Percentiles rank a stretch among this genome's conserved stretches.
Evolutionary conservation across 306 rosid species (phyloP).

Genomic region (Vigna nakashimae): DNA sequence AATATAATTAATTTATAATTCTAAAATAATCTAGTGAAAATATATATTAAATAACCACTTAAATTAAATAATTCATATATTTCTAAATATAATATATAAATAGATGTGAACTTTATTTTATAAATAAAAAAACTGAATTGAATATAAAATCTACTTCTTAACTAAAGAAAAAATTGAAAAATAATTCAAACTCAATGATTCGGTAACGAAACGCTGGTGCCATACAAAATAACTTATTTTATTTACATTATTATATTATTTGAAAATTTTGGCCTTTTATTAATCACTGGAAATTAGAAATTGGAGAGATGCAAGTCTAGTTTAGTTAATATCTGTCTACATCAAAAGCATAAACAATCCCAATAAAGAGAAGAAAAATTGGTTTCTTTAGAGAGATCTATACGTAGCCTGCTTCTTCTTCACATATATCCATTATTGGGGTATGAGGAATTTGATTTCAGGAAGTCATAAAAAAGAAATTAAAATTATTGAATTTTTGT

Average conservation of each 20-base stretch:
- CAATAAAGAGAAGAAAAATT: slow-evolving; percentile 21
- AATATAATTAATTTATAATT: no score
- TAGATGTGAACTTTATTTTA: no score
- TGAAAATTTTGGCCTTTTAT: slow-evolving; percentile 27
- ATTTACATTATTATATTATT: background rate
- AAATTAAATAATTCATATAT: no score
- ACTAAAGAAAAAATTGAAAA: background rate
- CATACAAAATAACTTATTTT: slow-evolving; percentile 8
- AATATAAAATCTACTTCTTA: no score
- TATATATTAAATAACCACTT: no score
- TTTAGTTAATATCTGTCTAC: slow-evolving; percentile 41
- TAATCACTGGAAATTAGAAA: slow-evolving; percentile 29
- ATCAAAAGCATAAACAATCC: slow-evolving; percentile 30
- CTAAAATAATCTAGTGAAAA: no score
- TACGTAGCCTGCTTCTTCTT: slow-evolving; percentile 37
- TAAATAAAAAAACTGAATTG: no score
- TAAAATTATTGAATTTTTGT: no score
- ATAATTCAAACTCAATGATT: slow-evolving; percentile 47
- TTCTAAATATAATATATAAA: no score
- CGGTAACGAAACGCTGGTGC: slow-evolving; percentile 28
- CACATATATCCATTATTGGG: slow-evolving; percentile 11
- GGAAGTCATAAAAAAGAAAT: no score
- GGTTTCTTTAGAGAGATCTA: slow-evolving; percentile 34
- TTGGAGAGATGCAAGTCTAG: slow-evolving; percentile 32
- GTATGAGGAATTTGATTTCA: no score